Conservation (phyloP, 108 stramenopile species). For the Cyclostephanos tholiformis region DNA sequence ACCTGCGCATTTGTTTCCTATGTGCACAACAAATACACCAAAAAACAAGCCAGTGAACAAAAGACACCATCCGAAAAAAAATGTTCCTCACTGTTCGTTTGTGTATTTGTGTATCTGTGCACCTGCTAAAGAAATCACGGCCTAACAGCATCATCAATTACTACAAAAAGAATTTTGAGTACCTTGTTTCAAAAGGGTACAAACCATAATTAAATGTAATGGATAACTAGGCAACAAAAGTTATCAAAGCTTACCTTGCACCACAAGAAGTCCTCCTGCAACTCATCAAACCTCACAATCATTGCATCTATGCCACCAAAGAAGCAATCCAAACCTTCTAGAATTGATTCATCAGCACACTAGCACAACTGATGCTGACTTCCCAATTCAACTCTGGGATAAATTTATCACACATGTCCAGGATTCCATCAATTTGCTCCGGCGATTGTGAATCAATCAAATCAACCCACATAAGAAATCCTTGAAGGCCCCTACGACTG, state of each 20-base stretch:
- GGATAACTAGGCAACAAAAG: background rate
- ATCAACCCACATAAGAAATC: constrained; percentile 14
- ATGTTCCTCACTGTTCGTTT: no score
- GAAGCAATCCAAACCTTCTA: constrained; percentile 51
- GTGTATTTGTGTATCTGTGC: no score
- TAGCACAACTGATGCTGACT: constrained; percentile 30
- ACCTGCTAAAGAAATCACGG: no score
- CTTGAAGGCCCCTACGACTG: constrained; percentile 34
- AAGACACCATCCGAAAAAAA: no score
- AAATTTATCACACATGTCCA: constrained; percentile 33
- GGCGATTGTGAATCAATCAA: constrained; percentile 40
- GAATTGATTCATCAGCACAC: constrained; percentile 44
- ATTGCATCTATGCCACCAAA: constrained; percentile 43
- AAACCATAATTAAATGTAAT: no score
- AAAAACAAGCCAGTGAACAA: no score
- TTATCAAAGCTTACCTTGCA: no score
- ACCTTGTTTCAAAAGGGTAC: background rate
- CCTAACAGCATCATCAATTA: background rate
- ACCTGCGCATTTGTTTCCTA: no score
- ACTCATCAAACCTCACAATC: background rate
- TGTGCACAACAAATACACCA: no score
- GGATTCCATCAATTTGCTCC: constrained; percentile 43
- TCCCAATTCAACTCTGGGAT: constrained; percentile 45
- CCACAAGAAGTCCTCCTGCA: background rate
- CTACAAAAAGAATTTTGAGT: background rate